These are phyloP conservation scores for Sporothrix variecibatus DNA, from an alignment of 2,329 filamentous ascomycete genomes.

Conservation along the genomic window DNA sequence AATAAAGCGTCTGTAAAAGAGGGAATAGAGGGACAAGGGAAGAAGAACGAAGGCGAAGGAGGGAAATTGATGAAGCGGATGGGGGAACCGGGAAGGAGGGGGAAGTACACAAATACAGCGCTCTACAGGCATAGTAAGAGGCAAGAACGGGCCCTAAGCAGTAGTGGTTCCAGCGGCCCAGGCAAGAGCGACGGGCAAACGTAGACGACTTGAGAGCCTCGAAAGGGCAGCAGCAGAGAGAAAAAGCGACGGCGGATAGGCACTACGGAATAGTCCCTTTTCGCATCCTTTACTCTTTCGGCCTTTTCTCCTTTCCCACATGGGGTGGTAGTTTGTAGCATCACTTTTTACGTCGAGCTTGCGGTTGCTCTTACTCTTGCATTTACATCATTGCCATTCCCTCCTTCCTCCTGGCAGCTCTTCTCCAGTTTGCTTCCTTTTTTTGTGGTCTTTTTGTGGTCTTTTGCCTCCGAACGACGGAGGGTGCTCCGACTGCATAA, in stretches of 20 bases:
- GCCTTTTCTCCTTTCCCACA: neutral
- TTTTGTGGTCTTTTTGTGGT: neutral
- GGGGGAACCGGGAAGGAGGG: constrained; percentile 1
- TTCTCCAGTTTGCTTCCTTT: neutral
- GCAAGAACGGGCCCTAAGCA: neutral
- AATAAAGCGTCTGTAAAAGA: neutral
- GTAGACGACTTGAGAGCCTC: neutral
- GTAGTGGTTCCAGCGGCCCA: neutral
- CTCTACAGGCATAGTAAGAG: neutral
- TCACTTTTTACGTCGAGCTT: neutral
- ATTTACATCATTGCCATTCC: neutral
- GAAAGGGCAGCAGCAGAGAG: neutral
- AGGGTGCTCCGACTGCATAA: neutral
- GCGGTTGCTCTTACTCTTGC: neutral
- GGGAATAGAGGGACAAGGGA: neutral
- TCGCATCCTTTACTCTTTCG: neutral
- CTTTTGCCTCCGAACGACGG: constrained; percentile 22
- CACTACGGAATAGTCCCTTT: neutral
- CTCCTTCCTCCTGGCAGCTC: neutral
- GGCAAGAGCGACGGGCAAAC: neutral
- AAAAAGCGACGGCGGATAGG: neutral
- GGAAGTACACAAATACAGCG: constrained; percentile 5
- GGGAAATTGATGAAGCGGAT: constrained; percentile 2
- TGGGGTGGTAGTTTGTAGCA: neutral
- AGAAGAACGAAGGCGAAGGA: neutral